Evolutionary conservation across 805 yeast genomes (phyloP).

Genomic region (Lipomyces lipofer): DNA sequence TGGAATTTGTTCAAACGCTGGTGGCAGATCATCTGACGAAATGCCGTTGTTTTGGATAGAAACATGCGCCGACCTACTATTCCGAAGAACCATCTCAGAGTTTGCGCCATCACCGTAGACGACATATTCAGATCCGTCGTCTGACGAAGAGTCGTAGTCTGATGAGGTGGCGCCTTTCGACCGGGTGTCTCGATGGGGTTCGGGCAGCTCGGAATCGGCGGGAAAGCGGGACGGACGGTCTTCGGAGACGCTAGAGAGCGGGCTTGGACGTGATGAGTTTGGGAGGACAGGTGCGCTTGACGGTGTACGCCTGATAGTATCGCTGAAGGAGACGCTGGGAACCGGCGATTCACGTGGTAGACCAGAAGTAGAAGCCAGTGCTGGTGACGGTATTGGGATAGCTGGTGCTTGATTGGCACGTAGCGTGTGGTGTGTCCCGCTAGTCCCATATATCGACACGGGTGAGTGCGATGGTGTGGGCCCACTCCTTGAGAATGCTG

Average conservation of each 20-base stretch:
- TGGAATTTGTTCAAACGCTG: conserved; percentile 49
- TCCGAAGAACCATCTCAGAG: conserved; percentile 9
- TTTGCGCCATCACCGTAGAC: conserved; percentile 13
- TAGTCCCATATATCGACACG: background rate
- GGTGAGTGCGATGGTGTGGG: background rate
- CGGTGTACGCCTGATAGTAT: conserved; percentile 12
- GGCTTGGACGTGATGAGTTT: background rate
- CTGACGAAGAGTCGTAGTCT: conserved; percentile 30
- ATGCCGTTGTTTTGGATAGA: background rate
- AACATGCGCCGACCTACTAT: conserved; percentile 7
- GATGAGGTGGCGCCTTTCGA: too few species aligned
- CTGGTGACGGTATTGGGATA: too few species aligned
- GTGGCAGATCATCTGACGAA: conserved; percentile 39
- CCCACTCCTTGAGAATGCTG: background rate
- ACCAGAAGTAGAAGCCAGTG: background rate
- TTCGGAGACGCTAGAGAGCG: conserved; percentile 8
- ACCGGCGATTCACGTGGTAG: conserved; percentile 7
- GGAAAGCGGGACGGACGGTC: background rate
- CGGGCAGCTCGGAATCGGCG: background rate
- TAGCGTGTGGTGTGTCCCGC: too few species aligned
- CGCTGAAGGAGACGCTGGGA: conserved; percentile 28
- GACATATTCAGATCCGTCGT: conserved; percentile 24
- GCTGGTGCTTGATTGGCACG: too few species aligned
- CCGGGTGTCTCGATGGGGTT: background rate
- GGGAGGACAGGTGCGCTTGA: conserved; percentile 1